phyloP scores from a whole-genome alignment of 257 asterid genomes.

The Perilla frutescens region DNA sequence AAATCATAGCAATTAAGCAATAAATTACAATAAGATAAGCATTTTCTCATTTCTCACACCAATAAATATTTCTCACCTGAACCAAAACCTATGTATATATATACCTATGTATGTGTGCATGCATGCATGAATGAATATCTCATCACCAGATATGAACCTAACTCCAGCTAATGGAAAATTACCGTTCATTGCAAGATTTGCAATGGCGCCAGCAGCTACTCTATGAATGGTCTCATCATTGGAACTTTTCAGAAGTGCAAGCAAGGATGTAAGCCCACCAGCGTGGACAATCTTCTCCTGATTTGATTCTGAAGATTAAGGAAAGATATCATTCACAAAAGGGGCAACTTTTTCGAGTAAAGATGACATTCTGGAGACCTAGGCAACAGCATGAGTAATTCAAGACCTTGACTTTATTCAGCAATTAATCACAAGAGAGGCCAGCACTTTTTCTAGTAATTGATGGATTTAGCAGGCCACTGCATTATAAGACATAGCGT shows the following conservation, averaged over 20 bases:
- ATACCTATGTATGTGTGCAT: not conserved
- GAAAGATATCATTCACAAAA: slow-evolving; percentile 12
- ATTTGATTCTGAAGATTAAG: slow-evolving; percentile 64
- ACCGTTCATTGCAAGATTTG: slow-evolving; percentile 96
- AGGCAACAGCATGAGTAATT: not conserved
- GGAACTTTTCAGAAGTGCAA: slow-evolving; percentile 68
- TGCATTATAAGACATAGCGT: slow-evolving; percentile 4
- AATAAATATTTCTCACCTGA: no score
- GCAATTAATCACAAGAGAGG: not conserved
- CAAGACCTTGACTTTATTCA: not conserved
- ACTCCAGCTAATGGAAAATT: slow-evolving; percentile 32
- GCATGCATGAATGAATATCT: no score
- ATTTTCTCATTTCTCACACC: no score
- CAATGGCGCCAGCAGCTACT: slow-evolving; percentile 95
- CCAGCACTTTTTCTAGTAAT: not conserved
- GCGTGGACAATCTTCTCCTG: slow-evolving; percentile 86
- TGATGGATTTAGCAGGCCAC: slow-evolving; percentile 7
- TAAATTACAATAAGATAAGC: no score
- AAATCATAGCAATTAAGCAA: no score
- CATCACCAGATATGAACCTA: not conserved
- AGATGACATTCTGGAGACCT: not conserved
- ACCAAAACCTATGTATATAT: no score
- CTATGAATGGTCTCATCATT: slow-evolving; percentile 76
- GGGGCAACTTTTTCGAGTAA: not conserved
- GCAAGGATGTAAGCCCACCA: slow-evolving; percentile 84